Percentiles rank a stretch among this genome's conserved stretches.
Conservation (phyloP, 305 asterid genomes). For the Solanum hybrid region DNA sequence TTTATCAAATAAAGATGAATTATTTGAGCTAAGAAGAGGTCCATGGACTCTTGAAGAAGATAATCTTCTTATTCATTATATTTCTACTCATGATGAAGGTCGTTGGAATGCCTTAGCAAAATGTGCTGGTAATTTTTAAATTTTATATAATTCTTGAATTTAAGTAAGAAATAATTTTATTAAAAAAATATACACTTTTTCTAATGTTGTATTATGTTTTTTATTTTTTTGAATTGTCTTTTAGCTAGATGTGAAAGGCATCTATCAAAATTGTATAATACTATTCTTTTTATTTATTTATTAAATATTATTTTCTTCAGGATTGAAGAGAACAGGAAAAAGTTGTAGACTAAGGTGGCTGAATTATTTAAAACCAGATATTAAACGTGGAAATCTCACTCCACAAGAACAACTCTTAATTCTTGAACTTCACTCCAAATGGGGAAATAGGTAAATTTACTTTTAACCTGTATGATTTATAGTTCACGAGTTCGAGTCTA, state of each 20-base stretch:
- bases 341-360: constrained; percentile 94
- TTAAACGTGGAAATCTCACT: constrained; percentile 67
- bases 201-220: not conserved
- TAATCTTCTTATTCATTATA: constrained; percentile 54
- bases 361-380: constrained; percentile 81
- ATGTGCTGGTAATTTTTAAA: constrained; percentile 43
- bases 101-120: constrained; percentile 74
- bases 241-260: not conserved
- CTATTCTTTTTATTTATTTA: too few species aligned
- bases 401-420: constrained; percentile 79
- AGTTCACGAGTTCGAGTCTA: not conserved
- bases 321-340: constrained; percentile 84
- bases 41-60: constrained; percentile 96
- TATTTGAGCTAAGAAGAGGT: constrained; percentile 63
- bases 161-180: not conserved
- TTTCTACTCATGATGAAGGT: constrained; percentile 69
- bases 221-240: not conserved
- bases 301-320: constrained; percentile 16
- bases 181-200: not conserved
- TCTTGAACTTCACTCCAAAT: constrained; percentile 86
- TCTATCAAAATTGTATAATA: not conserved
- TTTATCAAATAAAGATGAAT: constrained; percentile 27
- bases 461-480: not conserved
- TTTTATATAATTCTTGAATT: not conserved
- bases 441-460: constrained; percentile 71